Base-by-base conservation (phyloP, 2,329 filamentous ascomycete species). In the Hyphodiscus sp. region DNA sequence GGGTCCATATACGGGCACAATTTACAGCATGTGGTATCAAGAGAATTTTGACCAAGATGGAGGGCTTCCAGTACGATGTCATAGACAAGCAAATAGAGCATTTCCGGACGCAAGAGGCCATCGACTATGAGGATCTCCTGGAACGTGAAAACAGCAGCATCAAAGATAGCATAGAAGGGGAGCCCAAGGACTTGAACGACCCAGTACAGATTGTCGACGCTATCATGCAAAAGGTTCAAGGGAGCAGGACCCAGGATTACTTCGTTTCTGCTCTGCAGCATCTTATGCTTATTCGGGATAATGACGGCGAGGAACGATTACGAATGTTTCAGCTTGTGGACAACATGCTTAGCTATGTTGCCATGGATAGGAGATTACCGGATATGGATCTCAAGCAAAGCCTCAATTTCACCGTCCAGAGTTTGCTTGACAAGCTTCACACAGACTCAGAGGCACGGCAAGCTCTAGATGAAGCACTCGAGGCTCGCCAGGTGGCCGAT, bases 341-440 rank as follows among this genome's bases (percentile, higher is more conserved):
- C 71, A 86, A 89, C n/a, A 97, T 97, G 91, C 83, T 99, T 61
- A 96, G 91, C 71, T 97, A 97, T 71, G 92, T 99, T 58, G 92
- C 92, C 64, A 99, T 99, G 92, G 94, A 99, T 71, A 83, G 94
- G 67, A 82, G 94, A 59, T 73, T 97, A 60, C 94, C 94, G 41
- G 92, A 99, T 71, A 92, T 97, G 84, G 94, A 99, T 69, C 81
- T 99, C 55, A 96, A 96, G 75, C 92, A 97, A 70, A 95, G 91
- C 67, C 81, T 99, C 60, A 96, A 95, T 70, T 97, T 97, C 66
- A 96, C 92, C 0, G 94, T 99, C 10, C 94, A 97, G 73, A 95
- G 83, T 70, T 77, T 99, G 62, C 77, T 99, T 58, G 94, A 97
- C 74, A 95, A 95, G 73, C 78, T 99, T 50, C 94, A 97, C 68